phyloP scores from a whole-genome alignment of 306 rosid species.

The Cucurbita argyrosperma region DNA sequence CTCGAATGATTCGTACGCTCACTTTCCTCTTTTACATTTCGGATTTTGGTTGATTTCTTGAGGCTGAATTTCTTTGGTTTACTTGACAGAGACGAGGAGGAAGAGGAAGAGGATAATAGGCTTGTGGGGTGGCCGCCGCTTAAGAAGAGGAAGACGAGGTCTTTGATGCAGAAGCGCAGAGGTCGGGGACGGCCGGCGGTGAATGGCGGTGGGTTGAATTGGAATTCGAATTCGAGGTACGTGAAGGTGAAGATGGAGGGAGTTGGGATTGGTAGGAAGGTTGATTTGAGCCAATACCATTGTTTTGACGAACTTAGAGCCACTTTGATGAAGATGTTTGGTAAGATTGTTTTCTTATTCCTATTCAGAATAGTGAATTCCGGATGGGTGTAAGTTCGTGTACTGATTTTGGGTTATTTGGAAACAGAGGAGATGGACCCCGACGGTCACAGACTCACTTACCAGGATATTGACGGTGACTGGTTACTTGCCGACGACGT shows the following conservation, averaged over 20 bases:
- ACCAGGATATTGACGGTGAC: slow-evolving; percentile 65
- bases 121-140: slow-evolving; percentile 83
- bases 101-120: slow-evolving; percentile 20
- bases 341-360: background rate
- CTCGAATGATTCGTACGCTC: slow-evolving; percentile 11
- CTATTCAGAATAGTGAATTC: background rate
- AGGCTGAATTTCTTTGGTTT: background rate
- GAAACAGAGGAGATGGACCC: slow-evolving; percentile 29
- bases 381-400: background rate
- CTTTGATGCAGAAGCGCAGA: background rate
- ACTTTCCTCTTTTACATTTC: background rate
- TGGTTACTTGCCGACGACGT: slow-evolving; percentile 70
- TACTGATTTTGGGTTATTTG: background rate
- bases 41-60: background rate
- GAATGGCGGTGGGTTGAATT: slow-evolving; percentile 11
- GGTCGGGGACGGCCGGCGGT: slow-evolving; percentile 1
- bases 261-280: slow-evolving; percentile 61
- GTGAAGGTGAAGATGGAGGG: slow-evolving; percentile 96
- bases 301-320: slow-evolving; percentile 33
- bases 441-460: slow-evolving; percentile 31
- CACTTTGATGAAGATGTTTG: slow-evolving; percentile 66
- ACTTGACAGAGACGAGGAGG: slow-evolving; percentile 19
- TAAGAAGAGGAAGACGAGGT: slow-evolving; percentile 39
- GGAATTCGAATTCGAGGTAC: slow-evolving; percentile 11
- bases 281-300: slow-evolving; percentile 37